Base-by-base conservation (phyloP, 2,329 filamentous ascomycete genomes). In the Sclerotinia subarctica region DNA sequence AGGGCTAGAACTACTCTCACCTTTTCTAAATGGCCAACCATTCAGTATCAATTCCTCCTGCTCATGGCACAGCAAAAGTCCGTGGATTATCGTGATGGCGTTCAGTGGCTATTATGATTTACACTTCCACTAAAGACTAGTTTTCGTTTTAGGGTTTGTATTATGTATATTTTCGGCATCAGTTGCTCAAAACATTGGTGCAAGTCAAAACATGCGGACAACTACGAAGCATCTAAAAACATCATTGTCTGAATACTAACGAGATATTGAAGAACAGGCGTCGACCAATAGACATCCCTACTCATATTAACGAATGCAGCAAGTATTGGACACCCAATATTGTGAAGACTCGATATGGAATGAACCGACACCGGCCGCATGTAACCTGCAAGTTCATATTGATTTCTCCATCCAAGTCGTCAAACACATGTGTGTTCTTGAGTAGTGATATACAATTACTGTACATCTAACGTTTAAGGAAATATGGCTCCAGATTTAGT, bases 381-480 rank as follows among this genome's bases (percentile, higher is more conserved):
- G 46, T 7, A 49, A 47, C 6, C 17, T 32, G 26, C 42, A 21
- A 44, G 42, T 44, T 49, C 44, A 60, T 49, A 32, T 47, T 29
- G n/a, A 47, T 32, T 32, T 26, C 42, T 32, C 46, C 42, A 59
- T 8, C 29, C 24, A 60, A 32, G 38, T 60, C n/a, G 26, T 60
- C 58, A 60, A 35, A 49, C 58, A 49, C 58, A 46, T 47, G 44
- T 51, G 29, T 60, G 29, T 60, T 49, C 21, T 24, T 49, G 29
- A 49, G 26, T 13, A 46, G 24, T 29, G 56, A 59, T 29, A 59
- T 26, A 21, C 24, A 29, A 29, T 29, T 29, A 46, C 42, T 21
- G 17, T 46, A 32, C 19, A 60, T 49, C 11, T 44, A 11, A 32
- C 44, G n/a, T 35, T 24, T 35, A 10, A 21, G 21, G 11, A 51